phyloP scores from a whole-genome alignment of 164 flowering plant genomes.

The Nelumbo lutea region DNA sequence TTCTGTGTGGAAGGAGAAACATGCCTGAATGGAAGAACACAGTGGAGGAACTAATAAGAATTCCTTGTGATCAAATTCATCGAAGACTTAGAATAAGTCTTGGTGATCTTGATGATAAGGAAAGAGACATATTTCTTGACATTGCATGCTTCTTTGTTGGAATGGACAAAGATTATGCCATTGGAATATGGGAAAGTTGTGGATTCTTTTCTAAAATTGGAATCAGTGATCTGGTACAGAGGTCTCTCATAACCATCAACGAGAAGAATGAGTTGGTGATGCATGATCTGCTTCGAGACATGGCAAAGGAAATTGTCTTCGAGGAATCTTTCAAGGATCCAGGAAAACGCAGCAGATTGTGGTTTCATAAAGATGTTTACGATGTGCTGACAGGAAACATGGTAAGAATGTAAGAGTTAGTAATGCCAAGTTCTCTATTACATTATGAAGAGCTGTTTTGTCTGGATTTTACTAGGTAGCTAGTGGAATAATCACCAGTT shows the following conservation, averaged over 20 bases:
- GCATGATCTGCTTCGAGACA: constrained; percentile 14
- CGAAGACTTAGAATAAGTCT: neutral
- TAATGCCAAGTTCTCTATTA: too few relatives aligned
- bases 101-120: neutral
- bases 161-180: neutral
- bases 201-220: neutral
- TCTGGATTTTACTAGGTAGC: too few relatives aligned
- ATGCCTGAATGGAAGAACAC: neutral
- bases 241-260: neutral
- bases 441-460: too few relatives aligned
- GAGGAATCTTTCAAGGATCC: too few relatives aligned
- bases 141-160: too few relatives aligned
- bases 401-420: neutral
- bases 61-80: neutral
- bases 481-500: too few relatives aligned
- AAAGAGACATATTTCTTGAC: neutral
- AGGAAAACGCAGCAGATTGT: constrained; percentile 14
- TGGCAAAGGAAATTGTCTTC: constrained; percentile 1
- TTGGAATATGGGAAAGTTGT: neutral
- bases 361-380: neutral
- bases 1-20: neutral
- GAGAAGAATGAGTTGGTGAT: neutral
- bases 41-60: neutral
- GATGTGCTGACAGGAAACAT: neutral
- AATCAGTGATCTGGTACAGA: neutral